Evolutionary conservation across 2,329 filamentous ascomycete genomes (phyloP), one percentile per base, ranked within the genome.

Genomic region (Paracamarosporium sp.): DNA sequence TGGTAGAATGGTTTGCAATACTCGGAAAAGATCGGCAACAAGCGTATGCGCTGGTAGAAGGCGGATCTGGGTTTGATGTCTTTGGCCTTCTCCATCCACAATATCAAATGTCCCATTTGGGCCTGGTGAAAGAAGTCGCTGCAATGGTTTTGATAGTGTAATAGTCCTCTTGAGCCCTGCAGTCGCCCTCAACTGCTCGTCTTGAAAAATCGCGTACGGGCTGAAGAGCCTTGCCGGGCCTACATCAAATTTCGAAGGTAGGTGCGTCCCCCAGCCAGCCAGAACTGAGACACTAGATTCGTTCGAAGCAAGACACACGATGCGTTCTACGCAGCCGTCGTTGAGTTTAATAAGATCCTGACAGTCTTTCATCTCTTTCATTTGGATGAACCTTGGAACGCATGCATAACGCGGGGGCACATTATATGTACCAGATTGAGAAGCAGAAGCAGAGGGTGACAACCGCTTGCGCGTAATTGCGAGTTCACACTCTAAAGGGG

Each of bases 221-320:
- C 73, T 69, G 53, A 75, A 75, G 2, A 78, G 59, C 56, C 66
- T 72, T 38, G 76, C 60, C 7, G 66, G 41, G 5, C 66, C 64
- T 8, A 76, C 7, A 11, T 59, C 51, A 20, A 73, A 63, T 43
- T 66, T 68, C 3, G 64, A 62, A 25, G 71, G 75, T 24, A 75
- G 53, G 30, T 76, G 75, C 33, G 61, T 70, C 25, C 74, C 74
- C 76, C 76, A 77, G 25, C 74, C 73, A 13, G 76, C 73, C 27
- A 59, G 65, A 13, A 78, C 46, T n/a, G 69, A 69, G 15, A 78
- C 31, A 44, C 62, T 63, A 25, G 64, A 52, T 25, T 67, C 65
- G 5, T 48, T 60, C 30, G 65, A 67, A 17, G 47, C 62, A 35
- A 78, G 64, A 25, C 66, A 63, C 6, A 69, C 63, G 1, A 76